phyloP scores from a whole-genome alignment of 108 stramenopile species.

The Cyclotella atomus region DNA sequence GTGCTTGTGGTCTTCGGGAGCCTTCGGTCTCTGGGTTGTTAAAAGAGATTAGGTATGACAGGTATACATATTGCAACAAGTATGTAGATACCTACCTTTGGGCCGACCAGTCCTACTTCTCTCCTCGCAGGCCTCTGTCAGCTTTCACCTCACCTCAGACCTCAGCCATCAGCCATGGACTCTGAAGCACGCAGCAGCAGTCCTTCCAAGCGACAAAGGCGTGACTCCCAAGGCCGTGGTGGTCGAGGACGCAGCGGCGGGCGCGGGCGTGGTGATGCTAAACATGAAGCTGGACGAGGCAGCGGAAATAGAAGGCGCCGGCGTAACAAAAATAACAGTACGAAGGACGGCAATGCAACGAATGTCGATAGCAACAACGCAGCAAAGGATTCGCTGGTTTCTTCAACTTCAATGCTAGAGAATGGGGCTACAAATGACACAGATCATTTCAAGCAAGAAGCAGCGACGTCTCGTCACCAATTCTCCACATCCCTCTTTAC shows the following conservation, averaged over 20 bases:
- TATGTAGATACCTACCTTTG: background rate
- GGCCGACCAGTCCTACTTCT: background rate
- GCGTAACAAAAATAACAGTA: background rate
- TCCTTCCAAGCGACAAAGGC: background rate
- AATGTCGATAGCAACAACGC: background rate
- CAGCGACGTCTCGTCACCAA: slow-evolving; percentile 4
- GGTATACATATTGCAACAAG: too few relatives aligned
- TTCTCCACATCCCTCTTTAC: background rate
- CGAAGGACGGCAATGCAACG: background rate
- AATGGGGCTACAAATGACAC: background rate
- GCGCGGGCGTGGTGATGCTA: background rate
- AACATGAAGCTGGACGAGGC: background rate
- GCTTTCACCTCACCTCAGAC: too few relatives aligned
- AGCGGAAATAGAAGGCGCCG: background rate
- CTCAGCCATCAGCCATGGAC: too few relatives aligned
- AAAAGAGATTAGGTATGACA: too few relatives aligned
- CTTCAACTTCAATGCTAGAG: too few relatives aligned
- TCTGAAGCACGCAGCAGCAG: background rate
- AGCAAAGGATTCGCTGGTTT: too few relatives aligned
- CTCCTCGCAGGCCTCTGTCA: too few relatives aligned
- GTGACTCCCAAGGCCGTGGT: background rate
- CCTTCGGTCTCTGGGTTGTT: too few relatives aligned
- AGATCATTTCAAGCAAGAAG: background rate
- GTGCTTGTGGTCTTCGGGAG: too few relatives aligned
- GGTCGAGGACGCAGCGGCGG: background rate